Conservation (phyloP, 805 yeast species). For the Saccharomycopsis selenospora region DNA sequence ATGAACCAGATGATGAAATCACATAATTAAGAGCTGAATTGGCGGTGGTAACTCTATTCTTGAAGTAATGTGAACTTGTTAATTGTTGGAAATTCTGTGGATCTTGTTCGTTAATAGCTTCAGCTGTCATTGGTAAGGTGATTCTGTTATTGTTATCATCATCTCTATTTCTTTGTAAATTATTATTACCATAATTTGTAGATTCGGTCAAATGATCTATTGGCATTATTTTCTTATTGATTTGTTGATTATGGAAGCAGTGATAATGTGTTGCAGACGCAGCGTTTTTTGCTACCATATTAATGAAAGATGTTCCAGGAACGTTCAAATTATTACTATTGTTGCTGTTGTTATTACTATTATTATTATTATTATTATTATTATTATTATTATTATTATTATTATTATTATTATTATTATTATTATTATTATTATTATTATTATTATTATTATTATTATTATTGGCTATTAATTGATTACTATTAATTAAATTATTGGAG, state of each 20-base stretch:
- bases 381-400: background rate
- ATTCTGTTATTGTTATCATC: too few relatives aligned
- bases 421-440: background rate
- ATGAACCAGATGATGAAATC: too few relatives aligned
- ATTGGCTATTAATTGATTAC: background rate
- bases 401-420: background rate
- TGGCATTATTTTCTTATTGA: background rate
- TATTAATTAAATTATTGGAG: background rate
- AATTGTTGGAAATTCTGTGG: background rate
- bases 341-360: background rate
- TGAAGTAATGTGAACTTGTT: too few relatives aligned
- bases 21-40: too few relatives aligned
- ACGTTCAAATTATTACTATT: too few relatives aligned
- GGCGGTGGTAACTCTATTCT: too few relatives aligned
- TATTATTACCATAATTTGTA: constrained; percentile 3
- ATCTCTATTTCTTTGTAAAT: too few relatives aligned
- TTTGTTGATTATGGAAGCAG: too few relatives aligned
- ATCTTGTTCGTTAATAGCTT: background rate
- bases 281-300: constrained; percentile 1
- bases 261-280: too few relatives aligned
- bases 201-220: constrained; percentile 6
- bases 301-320: too few relatives aligned
- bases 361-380: background rate
- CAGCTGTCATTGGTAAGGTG: background rate
- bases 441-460: background rate